phyloP scores from a whole-genome alignment of 106 monocot species.

The Dactylorhiza incarnata region DNA sequence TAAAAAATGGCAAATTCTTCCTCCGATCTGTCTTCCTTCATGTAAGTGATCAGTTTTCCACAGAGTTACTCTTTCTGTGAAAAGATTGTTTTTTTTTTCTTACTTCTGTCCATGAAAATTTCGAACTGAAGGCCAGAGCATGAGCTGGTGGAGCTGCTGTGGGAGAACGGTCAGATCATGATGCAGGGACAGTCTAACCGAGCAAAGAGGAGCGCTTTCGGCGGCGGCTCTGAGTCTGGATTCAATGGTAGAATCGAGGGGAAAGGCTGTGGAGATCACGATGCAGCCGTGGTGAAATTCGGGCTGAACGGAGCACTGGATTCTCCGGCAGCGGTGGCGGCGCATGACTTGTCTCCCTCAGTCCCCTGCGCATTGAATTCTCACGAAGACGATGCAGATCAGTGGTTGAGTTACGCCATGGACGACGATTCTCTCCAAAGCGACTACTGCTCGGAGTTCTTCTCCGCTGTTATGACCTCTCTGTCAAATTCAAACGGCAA shows the following conservation, averaged over 20 bases:
- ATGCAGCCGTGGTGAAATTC: background rate
- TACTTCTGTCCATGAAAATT: background rate
- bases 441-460: conserved; percentile 46
- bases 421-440: conserved; percentile 47
- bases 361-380: conserved; percentile 9
- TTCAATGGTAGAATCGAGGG: conserved; percentile 20
- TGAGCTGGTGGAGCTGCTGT: conserved; percentile 48
- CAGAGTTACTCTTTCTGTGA: background rate
- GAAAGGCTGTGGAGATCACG: conserved; percentile 17
- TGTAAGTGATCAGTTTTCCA: background rate
- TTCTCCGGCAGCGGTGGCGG: background rate
- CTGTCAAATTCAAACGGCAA: conserved; percentile 2
- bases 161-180: conserved; percentile 63
- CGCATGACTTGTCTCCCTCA: conserved; percentile 8
- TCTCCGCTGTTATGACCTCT: conserved; percentile 31
- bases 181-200: conserved; percentile 38
- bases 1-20: background rate
- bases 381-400: conserved; percentile 34
- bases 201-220: conserved; percentile 16
- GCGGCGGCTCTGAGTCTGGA: background rate
- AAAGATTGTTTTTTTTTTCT: background rate
- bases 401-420: conserved; percentile 65
- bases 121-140: conserved; percentile 21
- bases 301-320: conserved; percentile 10
- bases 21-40: background rate